Evolutionary conservation across 2,329 filamentous ascomycete genomes (phyloP).

Genomic region (Penicillium freii): DNA sequence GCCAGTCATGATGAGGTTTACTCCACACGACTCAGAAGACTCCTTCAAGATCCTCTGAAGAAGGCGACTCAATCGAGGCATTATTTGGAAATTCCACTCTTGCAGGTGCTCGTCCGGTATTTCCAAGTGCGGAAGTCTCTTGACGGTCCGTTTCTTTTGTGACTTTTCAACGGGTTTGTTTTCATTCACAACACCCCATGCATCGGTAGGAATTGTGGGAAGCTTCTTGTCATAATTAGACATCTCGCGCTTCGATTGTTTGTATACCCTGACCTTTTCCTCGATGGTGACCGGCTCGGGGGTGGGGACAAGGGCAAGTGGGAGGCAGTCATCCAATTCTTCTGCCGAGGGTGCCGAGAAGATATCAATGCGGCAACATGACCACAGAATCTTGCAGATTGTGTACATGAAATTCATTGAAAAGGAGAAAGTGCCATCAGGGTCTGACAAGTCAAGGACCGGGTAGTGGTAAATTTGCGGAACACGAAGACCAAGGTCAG

Average conservation of each 20-base stretch:
- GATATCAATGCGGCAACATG: constrained; percentile 44
- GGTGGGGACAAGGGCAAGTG: constrained; percentile 39
- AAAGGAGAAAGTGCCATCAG: constrained; percentile 43
- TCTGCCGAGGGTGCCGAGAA: constrained; percentile 41
- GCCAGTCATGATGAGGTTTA: constrained; percentile 60
- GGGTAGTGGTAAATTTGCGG: constrained; percentile 44
- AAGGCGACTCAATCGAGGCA: constrained; percentile 58
- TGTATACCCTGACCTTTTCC: constrained; percentile 20
- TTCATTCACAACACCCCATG: constrained; percentile 22
- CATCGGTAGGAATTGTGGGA: constrained; percentile 12
- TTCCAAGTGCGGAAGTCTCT: constrained; percentile 49
- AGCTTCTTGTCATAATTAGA: constrained; percentile 20
- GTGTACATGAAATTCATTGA: constrained; percentile 48
- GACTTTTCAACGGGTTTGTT: constrained; percentile 32
- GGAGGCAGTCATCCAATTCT: constrained; percentile 44
- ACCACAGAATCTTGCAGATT: constrained; percentile 42
- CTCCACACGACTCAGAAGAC: constrained; percentile 60
- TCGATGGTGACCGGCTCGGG: constrained; percentile 29
- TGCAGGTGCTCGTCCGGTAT: constrained; percentile 56
- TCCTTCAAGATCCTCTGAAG: constrained; percentile 59
- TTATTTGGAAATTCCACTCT: constrained; percentile 59
- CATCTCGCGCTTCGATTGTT: constrained; percentile 12
- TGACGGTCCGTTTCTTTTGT: constrained; percentile 42
- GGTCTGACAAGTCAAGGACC: constrained; percentile 42
- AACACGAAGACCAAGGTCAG: constrained; percentile 41